Evolutionary conservation across 1,284 basidiomycete genomes (phyloP).

Genomic region (Earliella scabrosa): DNA sequence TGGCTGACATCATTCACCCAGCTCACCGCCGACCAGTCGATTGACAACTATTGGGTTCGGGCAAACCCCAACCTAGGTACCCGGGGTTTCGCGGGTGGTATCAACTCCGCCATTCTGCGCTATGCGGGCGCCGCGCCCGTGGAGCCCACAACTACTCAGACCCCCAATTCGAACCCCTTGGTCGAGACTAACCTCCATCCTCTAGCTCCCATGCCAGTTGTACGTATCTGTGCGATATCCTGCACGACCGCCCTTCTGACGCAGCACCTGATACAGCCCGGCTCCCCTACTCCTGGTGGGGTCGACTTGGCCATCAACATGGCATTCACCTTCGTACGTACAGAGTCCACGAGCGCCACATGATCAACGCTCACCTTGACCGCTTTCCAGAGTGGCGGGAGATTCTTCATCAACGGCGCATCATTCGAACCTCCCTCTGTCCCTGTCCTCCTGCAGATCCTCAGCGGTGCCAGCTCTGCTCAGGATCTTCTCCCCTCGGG

Average conservation of each 20-base stretch:
- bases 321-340: constrained; percentile 12
- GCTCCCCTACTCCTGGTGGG: constrained; percentile 28
- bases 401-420: constrained; percentile 33
- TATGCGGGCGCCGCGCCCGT: constrained; percentile 45
- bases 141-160: constrained; percentile 42
- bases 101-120: constrained; percentile 38
- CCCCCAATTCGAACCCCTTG: constrained; percentile 26
- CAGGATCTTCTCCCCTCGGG: constrained; percentile 36
- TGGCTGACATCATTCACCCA: not conserved
- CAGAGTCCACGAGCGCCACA: not conserved
- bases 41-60: constrained; percentile 25
- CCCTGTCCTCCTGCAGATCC: constrained; percentile 31
- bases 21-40: constrained; percentile 18
- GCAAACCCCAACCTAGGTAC: constrained; percentile 36
- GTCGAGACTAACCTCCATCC: constrained; percentile 34
- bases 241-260: not conserved
- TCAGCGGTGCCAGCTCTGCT: constrained; percentile 33
- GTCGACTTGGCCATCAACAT: constrained; percentile 36
- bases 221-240: no score
- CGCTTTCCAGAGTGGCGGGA: constrained; percentile 5
- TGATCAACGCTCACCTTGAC: not conserved
- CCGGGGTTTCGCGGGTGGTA: constrained; percentile 39
- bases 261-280: constrained; percentile 27
- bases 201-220: constrained; percentile 7
- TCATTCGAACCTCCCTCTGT: constrained; percentile 32